These are phyloP conservation scores for Ophiostoma quercus DNA, from an alignment of 2,329 filamentous ascomycete genomes.

Conservation along the genomic window DNA sequence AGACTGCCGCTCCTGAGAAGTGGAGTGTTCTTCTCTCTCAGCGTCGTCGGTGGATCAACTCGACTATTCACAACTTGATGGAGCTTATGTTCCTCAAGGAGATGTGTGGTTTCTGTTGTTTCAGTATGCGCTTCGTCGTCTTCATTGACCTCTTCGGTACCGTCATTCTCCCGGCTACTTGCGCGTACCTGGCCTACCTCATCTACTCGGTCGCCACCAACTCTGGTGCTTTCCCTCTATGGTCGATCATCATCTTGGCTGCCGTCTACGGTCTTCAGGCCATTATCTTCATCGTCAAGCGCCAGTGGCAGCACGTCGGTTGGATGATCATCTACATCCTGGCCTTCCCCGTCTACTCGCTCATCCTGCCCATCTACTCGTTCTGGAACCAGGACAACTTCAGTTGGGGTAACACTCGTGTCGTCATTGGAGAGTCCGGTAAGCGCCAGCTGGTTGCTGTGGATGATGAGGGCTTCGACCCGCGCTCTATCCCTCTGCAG, in stretches of 20 bases:
- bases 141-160: conserved; percentile 92
- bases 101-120: conserved; percentile 97
- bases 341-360: conserved; percentile 92
- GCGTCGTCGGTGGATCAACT: conserved; percentile 98
- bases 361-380: conserved; percentile 87
- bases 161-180: conserved; percentile 83
- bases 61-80: conserved; percentile 91
- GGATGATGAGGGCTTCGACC: conserved; percentile 81
- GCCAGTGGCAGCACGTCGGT: conserved; percentile 96
- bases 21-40: conserved; percentile 96
- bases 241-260: conserved; percentile 84
- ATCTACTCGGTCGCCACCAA: conserved; percentile 70
- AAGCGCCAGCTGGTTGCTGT: conserved; percentile 84
- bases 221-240: conserved; percentile 71
- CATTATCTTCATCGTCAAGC: conserved; percentile 91
- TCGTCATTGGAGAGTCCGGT: conserved; percentile 92
- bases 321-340: conserved; percentile 99
- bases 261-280: conserved; percentile 94
- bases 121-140: conserved; percentile 95
- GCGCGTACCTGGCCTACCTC: conserved; percentile 78
- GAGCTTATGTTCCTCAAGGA: conserved; percentile 88
- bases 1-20: conserved; percentile 87
- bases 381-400: conserved; percentile 99
- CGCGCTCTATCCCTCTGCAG: conserved; percentile 86
- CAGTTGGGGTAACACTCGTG: conserved; percentile 95